phyloP scores from a whole-genome alignment of 2,329 filamentous ascomycete genomes.

The Daldinia eschscholtzii region DNA sequence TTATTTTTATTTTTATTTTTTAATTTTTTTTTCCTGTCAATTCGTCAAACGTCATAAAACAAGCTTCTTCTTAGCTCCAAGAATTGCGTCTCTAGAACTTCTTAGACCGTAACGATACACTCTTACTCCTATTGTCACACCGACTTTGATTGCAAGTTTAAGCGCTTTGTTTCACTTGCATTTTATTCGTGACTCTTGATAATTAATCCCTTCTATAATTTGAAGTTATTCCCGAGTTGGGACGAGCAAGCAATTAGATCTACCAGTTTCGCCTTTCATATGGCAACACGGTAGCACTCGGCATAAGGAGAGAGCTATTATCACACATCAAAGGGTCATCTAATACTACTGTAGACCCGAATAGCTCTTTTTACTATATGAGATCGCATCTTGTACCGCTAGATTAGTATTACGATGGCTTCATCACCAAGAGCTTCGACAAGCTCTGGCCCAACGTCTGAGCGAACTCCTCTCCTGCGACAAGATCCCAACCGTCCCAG shows the following conservation, averaged over 20 bases:
- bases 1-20: slow-evolving; percentile 17
- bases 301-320: slow-evolving; percentile 16
- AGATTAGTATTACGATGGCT: slow-evolving; percentile 42
- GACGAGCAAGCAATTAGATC: not conserved
- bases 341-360: not conserved
- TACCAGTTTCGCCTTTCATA: slow-evolving; percentile 21
- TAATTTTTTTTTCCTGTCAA: slow-evolving; percentile 32
- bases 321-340: slow-evolving; percentile 7
- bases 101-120: slow-evolving; percentile 5
- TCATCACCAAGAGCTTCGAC: slow-evolving; percentile 44
- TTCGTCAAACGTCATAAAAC: slow-evolving; percentile 39
- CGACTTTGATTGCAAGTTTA: not conserved
- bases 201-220: not conserved
- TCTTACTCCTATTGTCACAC: slow-evolving; percentile 1
- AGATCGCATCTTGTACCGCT: not conserved
- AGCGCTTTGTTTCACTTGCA: slow-evolving; percentile 2
- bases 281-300: slow-evolving; percentile 40
- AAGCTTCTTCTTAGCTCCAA: slow-evolving; percentile 28
- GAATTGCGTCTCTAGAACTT: slow-evolving; percentile 21
- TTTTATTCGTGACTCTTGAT: not conserved
- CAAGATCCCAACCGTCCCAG: slow-evolving; percentile 56
- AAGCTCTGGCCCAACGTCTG: slow-evolving; percentile 44
- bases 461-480: slow-evolving; percentile 52
- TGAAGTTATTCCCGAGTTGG: not conserved
- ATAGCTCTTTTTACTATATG: not conserved